These are phyloP conservation scores for Gossypium anomalum DNA, from an alignment of 345 rosid species.

Conservation along the genomic window DNA sequence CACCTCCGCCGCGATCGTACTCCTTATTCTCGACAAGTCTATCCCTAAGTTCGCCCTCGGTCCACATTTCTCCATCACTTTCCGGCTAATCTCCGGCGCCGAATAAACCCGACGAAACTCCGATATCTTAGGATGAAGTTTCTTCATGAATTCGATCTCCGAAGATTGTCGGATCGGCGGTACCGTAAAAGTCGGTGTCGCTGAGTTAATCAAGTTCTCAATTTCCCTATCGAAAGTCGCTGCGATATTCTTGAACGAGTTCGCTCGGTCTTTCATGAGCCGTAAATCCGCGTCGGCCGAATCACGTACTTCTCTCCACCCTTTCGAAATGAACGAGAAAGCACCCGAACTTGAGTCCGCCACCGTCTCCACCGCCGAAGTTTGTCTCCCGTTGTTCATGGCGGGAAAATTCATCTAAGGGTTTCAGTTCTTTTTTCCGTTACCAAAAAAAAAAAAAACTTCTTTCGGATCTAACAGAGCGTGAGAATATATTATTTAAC, in stretches of 20 bases:
- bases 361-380: conserved; percentile 22
- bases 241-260: conserved; percentile 80
- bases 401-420: conserved; percentile 15
- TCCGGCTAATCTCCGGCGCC: conserved; percentile 82
- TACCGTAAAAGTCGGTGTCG: conserved; percentile 54
- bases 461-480: not conserved
- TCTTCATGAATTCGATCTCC: conserved; percentile 82
- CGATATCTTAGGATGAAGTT: conserved; percentile 76
- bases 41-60: conserved; percentile 69
- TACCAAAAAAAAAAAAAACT: not conserved
- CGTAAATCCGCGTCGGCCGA: conserved; percentile 93
- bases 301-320: conserved; percentile 88
- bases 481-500: conserved; percentile 18
- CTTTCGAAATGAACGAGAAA: conserved; percentile 72
- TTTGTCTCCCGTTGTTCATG: conserved; percentile 40
- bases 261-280: conserved; percentile 79
- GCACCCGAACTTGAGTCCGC: conserved; percentile 42
- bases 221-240: conserved; percentile 78
- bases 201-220: conserved; percentile 72
- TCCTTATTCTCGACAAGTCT: conserved; percentile 75
- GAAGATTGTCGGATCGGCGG: conserved; percentile 41
- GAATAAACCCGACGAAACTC: conserved; percentile 92
- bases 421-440: conserved; percentile 15
- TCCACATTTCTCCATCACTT: conserved; percentile 79
- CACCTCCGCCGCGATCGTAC: conserved; percentile 63